Percentiles rank a stretch among this genome's conserved stretches.
These are phyloP conservation scores for Cenococcum geophilum DNA, from an alignment of 495 filamentous ascomycete genomes.

Conservation along the genomic window DNA sequence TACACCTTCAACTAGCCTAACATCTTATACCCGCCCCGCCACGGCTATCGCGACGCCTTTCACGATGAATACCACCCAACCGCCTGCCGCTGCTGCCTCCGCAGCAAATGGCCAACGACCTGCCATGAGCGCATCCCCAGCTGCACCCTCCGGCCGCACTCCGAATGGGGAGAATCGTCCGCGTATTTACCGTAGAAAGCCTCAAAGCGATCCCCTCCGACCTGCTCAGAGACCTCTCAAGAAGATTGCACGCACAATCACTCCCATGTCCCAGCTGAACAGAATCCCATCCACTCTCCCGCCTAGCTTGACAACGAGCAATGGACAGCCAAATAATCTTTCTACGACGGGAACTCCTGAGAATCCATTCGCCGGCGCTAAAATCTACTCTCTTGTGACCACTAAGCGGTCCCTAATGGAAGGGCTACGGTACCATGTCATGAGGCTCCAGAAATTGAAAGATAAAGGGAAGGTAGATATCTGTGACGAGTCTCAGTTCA, in stretches of 20 bases:
- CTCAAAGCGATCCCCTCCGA: slow-evolving; percentile 20
- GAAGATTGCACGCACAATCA: slow-evolving; percentile 19
- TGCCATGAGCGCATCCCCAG: slow-evolving; percentile 55
- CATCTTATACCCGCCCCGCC: background rate
- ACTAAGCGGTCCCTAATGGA: slow-evolving; percentile 75
- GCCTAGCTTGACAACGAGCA: slow-evolving; percentile 40
- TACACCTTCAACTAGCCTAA: background rate
- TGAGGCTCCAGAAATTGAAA: slow-evolving; percentile 53
- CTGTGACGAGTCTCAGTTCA: slow-evolving; percentile 71
- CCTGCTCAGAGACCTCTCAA: slow-evolving; percentile 20
- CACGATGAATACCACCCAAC: slow-evolving; percentile 18
- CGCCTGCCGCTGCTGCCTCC: slow-evolving; percentile 7
- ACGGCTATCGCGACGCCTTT: slow-evolving; percentile 8
- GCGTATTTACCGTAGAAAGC: slow-evolving; percentile 8
- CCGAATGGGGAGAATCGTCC: slow-evolving; percentile 19
- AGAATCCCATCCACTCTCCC: background rate
- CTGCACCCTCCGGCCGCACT: slow-evolving; percentile 34
- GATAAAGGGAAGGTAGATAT: slow-evolving; percentile 60
- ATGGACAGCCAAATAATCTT: slow-evolving; percentile 22
- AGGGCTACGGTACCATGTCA: slow-evolving; percentile 78
- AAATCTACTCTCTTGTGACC: slow-evolving; percentile 63
- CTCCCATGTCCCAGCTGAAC: slow-evolving; percentile 20
- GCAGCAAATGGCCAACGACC: slow-evolving; percentile 15
- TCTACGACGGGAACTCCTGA: slow-evolving; percentile 26
- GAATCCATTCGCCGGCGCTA: slow-evolving; percentile 43